Evolutionary conservation across 2,329 filamentous ascomycete genomes (phyloP).

Genomic region (Claviceps cyperi): DNA sequence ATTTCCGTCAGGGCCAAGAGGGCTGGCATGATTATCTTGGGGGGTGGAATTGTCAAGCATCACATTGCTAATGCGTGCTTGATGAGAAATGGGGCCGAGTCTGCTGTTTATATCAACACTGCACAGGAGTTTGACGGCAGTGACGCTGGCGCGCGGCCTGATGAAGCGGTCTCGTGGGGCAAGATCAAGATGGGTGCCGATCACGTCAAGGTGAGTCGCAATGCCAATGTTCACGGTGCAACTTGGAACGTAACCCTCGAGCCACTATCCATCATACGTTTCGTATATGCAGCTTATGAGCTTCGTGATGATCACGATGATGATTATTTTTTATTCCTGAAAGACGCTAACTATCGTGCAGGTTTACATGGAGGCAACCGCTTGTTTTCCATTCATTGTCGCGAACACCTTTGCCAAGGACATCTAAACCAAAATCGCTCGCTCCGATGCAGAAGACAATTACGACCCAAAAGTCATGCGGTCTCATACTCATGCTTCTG

Average conservation of each 20-base stretch:
- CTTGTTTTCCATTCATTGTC: conserved; percentile 52
- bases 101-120: conserved; percentile 95
- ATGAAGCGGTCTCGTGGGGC: conserved; percentile 96
- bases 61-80: conserved; percentile 96
- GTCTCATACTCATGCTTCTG: not conserved
- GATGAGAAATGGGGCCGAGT: conserved; percentile 95
- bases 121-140: conserved; percentile 95
- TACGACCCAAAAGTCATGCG: not conserved
- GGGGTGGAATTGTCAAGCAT: conserved; percentile 92
- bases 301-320: not conserved
- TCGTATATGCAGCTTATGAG: not conserved
- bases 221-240: no score
- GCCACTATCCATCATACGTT: no score
- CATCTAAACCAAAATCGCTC: conserved; percentile 8
- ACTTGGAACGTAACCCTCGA: no score
- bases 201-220: conserved; percentile 61
- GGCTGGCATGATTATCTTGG: conserved; percentile 88
- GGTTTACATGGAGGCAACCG: conserved; percentile 51
- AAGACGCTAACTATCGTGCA: conserved; percentile 13
- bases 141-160: conserved; percentile 84
- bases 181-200: conserved; percentile 88
- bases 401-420: conserved; percentile 53
- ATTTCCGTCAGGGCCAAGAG: conserved; percentile 76
- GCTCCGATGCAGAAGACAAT: not conserved
- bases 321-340: not conserved